Evolutionary conservation across 2,329 filamentous ascomycete species (phyloP).

Genomic region (Didymosphaeria variabile): DNA sequence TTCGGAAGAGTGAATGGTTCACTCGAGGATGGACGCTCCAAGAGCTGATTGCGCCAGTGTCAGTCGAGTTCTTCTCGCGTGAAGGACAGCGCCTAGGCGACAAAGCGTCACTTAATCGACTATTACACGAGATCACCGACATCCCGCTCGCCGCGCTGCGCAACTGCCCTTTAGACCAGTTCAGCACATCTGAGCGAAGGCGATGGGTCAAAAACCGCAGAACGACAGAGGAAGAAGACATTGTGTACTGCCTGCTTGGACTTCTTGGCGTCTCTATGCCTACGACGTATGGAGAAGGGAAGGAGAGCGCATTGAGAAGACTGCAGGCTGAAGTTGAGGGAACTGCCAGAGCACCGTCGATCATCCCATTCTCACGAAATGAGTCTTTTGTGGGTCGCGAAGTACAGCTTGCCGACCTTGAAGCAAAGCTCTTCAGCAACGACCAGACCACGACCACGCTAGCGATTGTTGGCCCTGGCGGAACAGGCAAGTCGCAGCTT

Average conservation of each 20-base stretch:
- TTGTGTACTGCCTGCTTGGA: slow-evolving; percentile 31
- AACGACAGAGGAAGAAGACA: slow-evolving; percentile 37
- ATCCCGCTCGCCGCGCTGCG: slow-evolving; percentile 24
- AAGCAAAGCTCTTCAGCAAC: slow-evolving; percentile 34
- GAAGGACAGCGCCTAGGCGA: slow-evolving; percentile 21
- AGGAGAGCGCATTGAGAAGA: background rate
- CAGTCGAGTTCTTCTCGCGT: slow-evolving; percentile 25
- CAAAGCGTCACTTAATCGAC: slow-evolving; percentile 22
- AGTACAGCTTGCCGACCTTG: slow-evolving; percentile 34
- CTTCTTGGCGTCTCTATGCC: slow-evolving; percentile 29
- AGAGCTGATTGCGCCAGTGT: slow-evolving; percentile 19
- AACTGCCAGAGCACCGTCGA: slow-evolving; percentile 22
- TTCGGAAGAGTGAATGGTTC: slow-evolving; percentile 28
- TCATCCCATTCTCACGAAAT: slow-evolving; percentile 40
- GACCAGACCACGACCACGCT: slow-evolving; percentile 22
- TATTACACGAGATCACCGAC: slow-evolving; percentile 25
- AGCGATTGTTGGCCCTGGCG: slow-evolving; percentile 29
- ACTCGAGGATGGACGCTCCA: slow-evolving; percentile 6
- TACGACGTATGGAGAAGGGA: background rate
- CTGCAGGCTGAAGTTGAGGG: slow-evolving; percentile 7
- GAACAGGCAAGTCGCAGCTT: slow-evolving; percentile 35
- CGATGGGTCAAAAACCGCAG: slow-evolving; percentile 29
- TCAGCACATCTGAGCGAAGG: slow-evolving; percentile 28
- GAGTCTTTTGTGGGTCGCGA: slow-evolving; percentile 35
- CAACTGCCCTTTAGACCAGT: slow-evolving; percentile 26